These are phyloP conservation scores for Microascus cirrosus DNA, from an alignment of 2,329 filamentous ascomycete species.

Conservation along the genomic window DNA sequence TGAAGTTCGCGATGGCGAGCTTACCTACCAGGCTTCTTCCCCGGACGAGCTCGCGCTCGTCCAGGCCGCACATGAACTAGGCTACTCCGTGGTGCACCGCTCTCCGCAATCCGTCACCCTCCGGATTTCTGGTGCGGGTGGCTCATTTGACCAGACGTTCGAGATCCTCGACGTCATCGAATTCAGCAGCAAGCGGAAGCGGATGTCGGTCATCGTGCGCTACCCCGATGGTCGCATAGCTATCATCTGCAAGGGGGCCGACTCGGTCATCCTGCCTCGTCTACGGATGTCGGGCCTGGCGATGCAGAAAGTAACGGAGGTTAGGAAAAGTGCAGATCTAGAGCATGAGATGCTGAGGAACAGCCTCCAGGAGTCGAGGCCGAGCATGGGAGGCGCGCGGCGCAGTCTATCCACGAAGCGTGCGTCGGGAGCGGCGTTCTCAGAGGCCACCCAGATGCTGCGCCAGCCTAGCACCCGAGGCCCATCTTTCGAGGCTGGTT, in stretches of 20 bases:
- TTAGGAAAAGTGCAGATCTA: conserved; percentile 50
- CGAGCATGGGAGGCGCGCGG: conserved; percentile 21
- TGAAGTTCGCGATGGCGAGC: conserved; percentile 59
- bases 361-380: conserved; percentile 45
- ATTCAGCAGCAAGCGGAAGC: conserved; percentile 79
- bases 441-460: background rate
- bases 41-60: conserved; percentile 85
- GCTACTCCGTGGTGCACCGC: conserved; percentile 65
- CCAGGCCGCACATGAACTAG: conserved; percentile 73
- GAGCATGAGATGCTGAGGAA: conserved; percentile 44
- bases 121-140: conserved; percentile 23
- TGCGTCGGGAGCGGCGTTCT: background rate
- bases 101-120: conserved; percentile 58
- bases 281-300: conserved; percentile 65
- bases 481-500: conserved; percentile 32
- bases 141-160: conserved; percentile 47
- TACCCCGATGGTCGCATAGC: conserved; percentile 74
- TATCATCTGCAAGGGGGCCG: conserved; percentile 82
- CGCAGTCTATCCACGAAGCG: background rate
- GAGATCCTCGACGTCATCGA: conserved; percentile 80
- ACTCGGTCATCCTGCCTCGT: conserved; percentile 70
- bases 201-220: conserved; percentile 84
- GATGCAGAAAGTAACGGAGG: conserved; percentile 58
- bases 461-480: conserved; percentile 16
- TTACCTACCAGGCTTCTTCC: conserved; percentile 80